Conservation (phyloP, 2,329 filamentous ascomycete genomes). For the Fusarium neocosmosporiellum region DNA sequence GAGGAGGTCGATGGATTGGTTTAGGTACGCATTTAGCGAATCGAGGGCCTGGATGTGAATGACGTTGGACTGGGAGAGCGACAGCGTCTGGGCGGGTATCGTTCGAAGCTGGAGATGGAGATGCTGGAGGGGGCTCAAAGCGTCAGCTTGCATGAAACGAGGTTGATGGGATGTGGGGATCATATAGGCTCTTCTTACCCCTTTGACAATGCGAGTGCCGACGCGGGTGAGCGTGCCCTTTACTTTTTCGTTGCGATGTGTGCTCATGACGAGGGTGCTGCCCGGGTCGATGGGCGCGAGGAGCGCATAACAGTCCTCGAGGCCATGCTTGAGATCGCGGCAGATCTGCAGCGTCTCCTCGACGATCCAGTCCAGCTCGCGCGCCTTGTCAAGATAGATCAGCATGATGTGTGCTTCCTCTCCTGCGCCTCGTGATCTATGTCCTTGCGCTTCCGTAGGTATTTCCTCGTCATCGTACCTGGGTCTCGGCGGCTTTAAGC, state of each 20-base stretch:
- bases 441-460: neutral
- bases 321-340: constrained; percentile 67
- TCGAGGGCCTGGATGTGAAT: constrained; percentile 77
- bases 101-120: constrained; percentile 82
- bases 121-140: constrained; percentile 60
- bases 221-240: constrained; percentile 94
- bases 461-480: constrained; percentile 54
- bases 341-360: constrained; percentile 61
- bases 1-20: constrained; percentile 84
- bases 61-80: constrained; percentile 59
- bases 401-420: constrained; percentile 37
- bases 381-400: constrained; percentile 52
- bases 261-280: constrained; percentile 89
- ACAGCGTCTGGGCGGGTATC: constrained; percentile 63
- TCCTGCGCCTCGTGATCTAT: neutral
- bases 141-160: constrained; percentile 17
- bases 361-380: constrained; percentile 67
- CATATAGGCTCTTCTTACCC: constrained; percentile 63
- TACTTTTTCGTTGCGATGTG: constrained; percentile 85
- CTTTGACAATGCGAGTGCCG: constrained; percentile 91
- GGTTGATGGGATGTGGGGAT: neutral
- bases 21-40: constrained; percentile 79
- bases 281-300: constrained; percentile 87
- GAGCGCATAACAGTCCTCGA: constrained; percentile 89
- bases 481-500: constrained; percentile 60